Percentiles rank a stretch among this genome's conserved stretches.
Evolutionary conservation across 306 rosid genomes (phyloP).

Genomic region (Biancaea sappan): DNA sequence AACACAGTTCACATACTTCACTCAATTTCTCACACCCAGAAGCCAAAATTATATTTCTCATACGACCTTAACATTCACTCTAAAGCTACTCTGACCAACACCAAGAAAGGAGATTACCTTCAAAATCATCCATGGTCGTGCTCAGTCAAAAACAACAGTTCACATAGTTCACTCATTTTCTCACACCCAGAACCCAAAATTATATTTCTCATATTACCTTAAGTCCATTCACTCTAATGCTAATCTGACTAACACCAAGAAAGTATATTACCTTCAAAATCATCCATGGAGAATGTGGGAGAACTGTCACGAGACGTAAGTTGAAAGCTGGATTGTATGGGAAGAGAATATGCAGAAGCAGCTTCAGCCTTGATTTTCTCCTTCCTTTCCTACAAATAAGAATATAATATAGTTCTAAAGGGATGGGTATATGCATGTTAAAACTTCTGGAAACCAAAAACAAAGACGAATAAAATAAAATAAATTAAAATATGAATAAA

Average conservation of each 20-base stretch:
- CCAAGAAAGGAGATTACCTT: slow-evolving; percentile 58
- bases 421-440: slow-evolving; percentile 17
- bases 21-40: neutral
- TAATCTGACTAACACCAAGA: slow-evolving; percentile 15
- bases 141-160: neutral
- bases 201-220: neutral
- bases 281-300: slow-evolving; percentile 86
- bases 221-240: slow-evolving; percentile 18
- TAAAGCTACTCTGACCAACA: slow-evolving; percentile 12
- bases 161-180: slow-evolving; percentile 7
- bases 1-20: slow-evolving; percentile 1
- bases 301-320: slow-evolving; percentile 40
- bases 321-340: slow-evolving; percentile 45
- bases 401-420: slow-evolving; percentile 31
- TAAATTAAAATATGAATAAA: neutral
- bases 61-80: slow-evolving; percentile 12
- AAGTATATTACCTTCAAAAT: slow-evolving; percentile 77
- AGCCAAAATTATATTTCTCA: neutral
- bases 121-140: slow-evolving; percentile 80
- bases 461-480: neutral
- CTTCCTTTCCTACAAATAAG: slow-evolving; percentile 60
- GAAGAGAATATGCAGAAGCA: slow-evolving; percentile 51
- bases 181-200: neutral
- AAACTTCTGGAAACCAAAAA: neutral
- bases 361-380: slow-evolving; percentile 88